Conservation (phyloP, 1,139 yeast genomes). For the Yamadazyma mexicana region DNA sequence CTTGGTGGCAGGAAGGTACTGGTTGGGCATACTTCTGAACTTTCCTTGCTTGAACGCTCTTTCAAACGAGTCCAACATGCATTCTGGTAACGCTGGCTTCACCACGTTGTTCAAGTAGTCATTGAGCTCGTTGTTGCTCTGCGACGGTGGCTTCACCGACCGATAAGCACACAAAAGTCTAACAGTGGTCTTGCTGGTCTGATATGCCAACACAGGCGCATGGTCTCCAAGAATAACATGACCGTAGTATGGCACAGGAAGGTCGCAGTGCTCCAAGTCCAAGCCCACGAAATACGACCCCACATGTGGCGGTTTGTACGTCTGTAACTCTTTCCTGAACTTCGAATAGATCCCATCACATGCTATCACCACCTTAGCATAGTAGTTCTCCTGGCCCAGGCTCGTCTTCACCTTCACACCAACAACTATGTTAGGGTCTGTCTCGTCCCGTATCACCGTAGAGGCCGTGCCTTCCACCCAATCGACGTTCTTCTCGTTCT, state of each 20-base stretch:
- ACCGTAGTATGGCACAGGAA: constrained; percentile 78
- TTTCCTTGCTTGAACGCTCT: constrained; percentile 43
- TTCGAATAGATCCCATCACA: constrained; percentile 96
- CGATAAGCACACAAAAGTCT: constrained; percentile 89
- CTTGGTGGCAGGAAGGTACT: constrained; percentile 75
- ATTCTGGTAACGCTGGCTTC: constrained; percentile 66
- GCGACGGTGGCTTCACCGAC: constrained; percentile 71
- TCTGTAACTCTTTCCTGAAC: constrained; percentile 72
- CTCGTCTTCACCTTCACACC: constrained; percentile 63
- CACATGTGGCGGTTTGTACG: constrained; percentile 59
- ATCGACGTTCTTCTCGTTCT: constrained; percentile 67
- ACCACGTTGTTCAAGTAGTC: constrained; percentile 61
- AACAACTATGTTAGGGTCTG: constrained; percentile 50
- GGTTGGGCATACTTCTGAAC: constrained; percentile 91
- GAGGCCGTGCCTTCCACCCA: constrained; percentile 81
- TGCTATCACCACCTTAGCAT: constrained; percentile 67
- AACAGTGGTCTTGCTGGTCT: constrained; percentile 78
- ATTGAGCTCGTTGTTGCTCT: constrained; percentile 56
- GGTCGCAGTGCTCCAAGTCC: constrained; percentile 64
- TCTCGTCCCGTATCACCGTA: constrained; percentile 52
- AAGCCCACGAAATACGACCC: constrained; percentile 89
- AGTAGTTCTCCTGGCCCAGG: too few relatives aligned
- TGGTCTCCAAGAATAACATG: constrained; percentile 87
- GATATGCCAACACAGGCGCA: constrained; percentile 87
- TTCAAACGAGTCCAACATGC: constrained; percentile 64